Conservation (phyloP, 441 rosid genomes). For the Adansonia grandidieri region DNA sequence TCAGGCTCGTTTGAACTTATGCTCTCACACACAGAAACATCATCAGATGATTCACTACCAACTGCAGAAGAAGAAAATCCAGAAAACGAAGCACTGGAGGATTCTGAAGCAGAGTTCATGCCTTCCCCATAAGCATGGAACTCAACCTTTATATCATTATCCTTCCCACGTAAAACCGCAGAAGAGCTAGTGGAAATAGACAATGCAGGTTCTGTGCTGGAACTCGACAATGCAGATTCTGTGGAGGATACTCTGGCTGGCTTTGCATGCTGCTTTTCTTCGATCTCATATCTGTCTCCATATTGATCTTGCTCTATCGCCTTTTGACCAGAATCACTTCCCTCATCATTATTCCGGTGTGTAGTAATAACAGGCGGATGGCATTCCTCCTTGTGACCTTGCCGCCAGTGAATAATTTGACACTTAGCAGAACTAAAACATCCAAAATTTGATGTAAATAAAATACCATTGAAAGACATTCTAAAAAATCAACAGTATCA, state of each 20-base stretch:
- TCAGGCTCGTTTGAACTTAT: constrained; percentile 63
- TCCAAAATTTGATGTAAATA: constrained; percentile 25
- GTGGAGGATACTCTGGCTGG: constrained; percentile 29
- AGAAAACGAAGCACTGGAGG: constrained; percentile 67
- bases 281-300: constrained; percentile 36
- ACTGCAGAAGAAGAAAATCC: constrained; percentile 61
- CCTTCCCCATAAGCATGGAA: constrained; percentile 48
- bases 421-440: constrained; percentile 84
- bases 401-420: constrained; percentile 95
- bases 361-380: constrained; percentile 43
- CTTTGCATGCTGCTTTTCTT: constrained; percentile 32
- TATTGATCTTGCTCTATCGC: constrained; percentile 34
- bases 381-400: constrained; percentile 96
- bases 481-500: background rate
- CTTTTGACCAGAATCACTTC: constrained; percentile 39
- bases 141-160: constrained; percentile 45
- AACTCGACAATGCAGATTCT: constrained; percentile 15
- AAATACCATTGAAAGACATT: constrained; percentile 24
- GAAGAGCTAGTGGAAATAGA: constrained; percentile 39
- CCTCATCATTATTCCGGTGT: constrained; percentile 41
- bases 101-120: constrained; percentile 53
- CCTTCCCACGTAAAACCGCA: constrained; percentile 38
- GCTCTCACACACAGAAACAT: constrained; percentile 68
- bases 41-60: constrained; percentile 68
- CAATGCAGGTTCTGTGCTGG: constrained; percentile 25